Conservation (phyloP, 2,329 filamentous ascomycete genomes). For the Fusarium sp. region DNA sequence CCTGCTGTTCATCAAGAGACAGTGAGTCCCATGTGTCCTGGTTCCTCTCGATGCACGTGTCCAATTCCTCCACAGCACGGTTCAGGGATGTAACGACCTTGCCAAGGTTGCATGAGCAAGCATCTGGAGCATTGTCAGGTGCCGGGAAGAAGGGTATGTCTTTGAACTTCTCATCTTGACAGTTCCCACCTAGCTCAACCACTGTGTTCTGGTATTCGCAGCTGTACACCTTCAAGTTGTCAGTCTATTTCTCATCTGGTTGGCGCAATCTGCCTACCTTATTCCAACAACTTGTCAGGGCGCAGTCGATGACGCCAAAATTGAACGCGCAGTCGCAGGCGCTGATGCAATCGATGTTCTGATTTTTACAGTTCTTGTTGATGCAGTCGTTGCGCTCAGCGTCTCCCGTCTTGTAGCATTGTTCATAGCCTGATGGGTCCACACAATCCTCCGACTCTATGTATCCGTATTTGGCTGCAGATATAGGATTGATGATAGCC, state of each 20-base stretch:
- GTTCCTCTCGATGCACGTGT: background rate
- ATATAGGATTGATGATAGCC: background rate
- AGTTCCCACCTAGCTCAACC: background rate
- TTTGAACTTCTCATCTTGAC: background rate
- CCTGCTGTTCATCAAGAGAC: background rate
- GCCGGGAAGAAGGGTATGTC: background rate
- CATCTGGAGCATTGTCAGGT: background rate
- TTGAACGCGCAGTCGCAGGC: background rate
- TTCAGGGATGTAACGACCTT: background rate
- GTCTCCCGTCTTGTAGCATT: background rate
- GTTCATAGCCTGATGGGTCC: background rate
- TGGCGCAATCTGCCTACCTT: no score
- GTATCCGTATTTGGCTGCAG: background rate
- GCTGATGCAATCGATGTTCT: background rate
- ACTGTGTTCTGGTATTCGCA: background rate
- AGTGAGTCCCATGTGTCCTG: background rate
- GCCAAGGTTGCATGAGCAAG: background rate
- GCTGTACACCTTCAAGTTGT: background rate
- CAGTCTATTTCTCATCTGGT: no score
- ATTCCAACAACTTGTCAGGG: background rate
- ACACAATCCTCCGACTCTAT: background rate
- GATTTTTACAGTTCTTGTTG: background rate
- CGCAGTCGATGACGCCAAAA: background rate
- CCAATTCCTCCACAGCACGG: background rate
- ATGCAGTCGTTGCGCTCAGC: background rate